These are phyloP conservation scores for Aspergillus puulaauensis DNA, from an alignment of 2,329 filamentous ascomycete species.

Conservation along the genomic window DNA sequence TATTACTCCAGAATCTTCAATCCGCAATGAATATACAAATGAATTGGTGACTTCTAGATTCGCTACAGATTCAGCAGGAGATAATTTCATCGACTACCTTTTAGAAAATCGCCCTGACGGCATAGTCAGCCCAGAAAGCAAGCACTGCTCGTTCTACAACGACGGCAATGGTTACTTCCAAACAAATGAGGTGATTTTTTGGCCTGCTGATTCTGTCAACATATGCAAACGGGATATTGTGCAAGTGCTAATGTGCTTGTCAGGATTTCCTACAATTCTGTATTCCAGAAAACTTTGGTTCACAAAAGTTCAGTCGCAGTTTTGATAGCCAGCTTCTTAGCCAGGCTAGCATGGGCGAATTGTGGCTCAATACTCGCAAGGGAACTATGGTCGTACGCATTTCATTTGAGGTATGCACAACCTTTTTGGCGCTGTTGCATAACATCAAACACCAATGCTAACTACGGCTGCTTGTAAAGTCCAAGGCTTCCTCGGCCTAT, in stretches of 20 bases:
- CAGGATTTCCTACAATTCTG: constrained; percentile 18
- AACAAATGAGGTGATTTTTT: constrained; percentile 1
- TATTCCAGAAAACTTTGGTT: constrained; percentile 19
- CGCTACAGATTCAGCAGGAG: constrained; percentile 1
- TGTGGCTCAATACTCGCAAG: constrained; percentile 27
- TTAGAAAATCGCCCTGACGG: neutral
- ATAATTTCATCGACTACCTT: constrained; percentile 5
- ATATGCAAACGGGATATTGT: neutral
- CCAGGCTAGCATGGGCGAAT: constrained; percentile 39
- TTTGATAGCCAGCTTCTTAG: constrained; percentile 22
- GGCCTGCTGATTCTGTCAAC: neutral
- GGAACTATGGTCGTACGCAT: constrained; percentile 23
- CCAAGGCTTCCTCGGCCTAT: neutral
- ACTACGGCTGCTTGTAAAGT: constrained; percentile 13
- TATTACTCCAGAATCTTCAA: constrained; percentile 7
- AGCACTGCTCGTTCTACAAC: constrained; percentile 9
- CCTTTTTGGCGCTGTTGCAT: neutral
- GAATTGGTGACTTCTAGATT: constrained; percentile 1
- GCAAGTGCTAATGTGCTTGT: neutral
- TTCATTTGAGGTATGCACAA: constrained; percentile 32
- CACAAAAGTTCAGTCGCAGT: constrained; percentile 8
- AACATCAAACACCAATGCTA: constrained; percentile 19
- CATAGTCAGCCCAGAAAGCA: neutral
- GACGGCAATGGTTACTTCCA: neutral
- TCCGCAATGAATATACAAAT: constrained; percentile 10